Base-by-base conservation (phyloP, 106 monocot species). In the Xerophyta viscosa region DNA sequence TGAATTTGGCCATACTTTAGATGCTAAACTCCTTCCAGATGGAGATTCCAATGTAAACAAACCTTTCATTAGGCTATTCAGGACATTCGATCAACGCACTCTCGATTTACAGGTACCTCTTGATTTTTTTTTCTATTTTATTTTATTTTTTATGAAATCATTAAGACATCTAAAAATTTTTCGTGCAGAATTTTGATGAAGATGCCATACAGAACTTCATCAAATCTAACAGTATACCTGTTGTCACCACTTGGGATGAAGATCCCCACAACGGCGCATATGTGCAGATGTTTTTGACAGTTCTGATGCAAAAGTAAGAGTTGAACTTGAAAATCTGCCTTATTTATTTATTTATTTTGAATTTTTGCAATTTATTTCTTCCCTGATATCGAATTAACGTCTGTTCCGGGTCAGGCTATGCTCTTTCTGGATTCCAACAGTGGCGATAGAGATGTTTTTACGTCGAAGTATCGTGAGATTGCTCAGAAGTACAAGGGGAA, bases 21-120 rank as follows among this genome's bases (percentile, higher is more conserved):
- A 81, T 41, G 81, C 86, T 43, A 81, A 70, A 19, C 27, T 77
- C 52, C 66, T 86, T 48, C 81, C 81, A 28, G 72, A 44, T 62
- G 81, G 86, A 26, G 80, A 86, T 19, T 39, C 62, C 27, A 50
- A 56, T 22, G 65, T 77, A 17, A 63, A 37, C 3, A 12, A 5
- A 0, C 86, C 86, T 6, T 8, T 67, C 12, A 63, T 86, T 50
- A 73, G 86, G 41, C 47, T 81, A 37, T 71, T 86, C 41, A 81
- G 80, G 54, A 80, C 86, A 41, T 86, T 77, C 50, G 77, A 87
- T 64, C 77, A 81, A 49, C 74, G 68, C 17, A 60, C 54, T 58
- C 66, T 74, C 56, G 82, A 87, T 46, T 52, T 20, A 12, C 3
- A 76, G 33, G 33, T 33, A 33, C 5, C 11, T 33, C 11, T 33